Evolutionary conservation across 805 yeast genomes (phyloP), one percentile per base, ranked within the genome.

Genomic region (Tetrapisispora pingtungensis): DNA sequence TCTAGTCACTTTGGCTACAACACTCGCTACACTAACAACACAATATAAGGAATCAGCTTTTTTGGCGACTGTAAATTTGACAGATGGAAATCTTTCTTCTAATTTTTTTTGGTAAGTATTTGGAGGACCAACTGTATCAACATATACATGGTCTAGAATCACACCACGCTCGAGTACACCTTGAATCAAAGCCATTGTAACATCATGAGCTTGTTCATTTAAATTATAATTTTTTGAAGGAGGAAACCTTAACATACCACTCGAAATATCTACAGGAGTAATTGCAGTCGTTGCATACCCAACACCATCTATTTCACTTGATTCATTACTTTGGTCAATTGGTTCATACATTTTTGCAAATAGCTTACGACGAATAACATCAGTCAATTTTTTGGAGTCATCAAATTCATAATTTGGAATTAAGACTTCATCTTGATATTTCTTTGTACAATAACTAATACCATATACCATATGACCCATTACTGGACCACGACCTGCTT

Each of bases 401-500:
- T 90, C 96, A 66, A 93, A 93, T 14, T 88, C 96, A 51, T 77
- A 81, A 28, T 72, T 65, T 22, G 74, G 72, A 41, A 82, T 70
- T 17, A 71, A 58, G 1, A 64, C 57, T 27, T 70, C 73, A 50
- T 50, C 61, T 48, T 66, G 67, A 45, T 76, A 84, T 0, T 67
- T 61, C 40, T 73, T 70, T 12, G 80, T 64, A 49, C 95, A 81
- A 58, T 87, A 93, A 3, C 93, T 80, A 7, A 87, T 70, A 3
- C 95, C 95, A 58, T 93, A 93, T 1, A 93, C 98, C 98, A 93
- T 93, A 0, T 97, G 95, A 0, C 98, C 98, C 34, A 94, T 56
- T 0, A 94, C 97, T 0, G 99, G 99, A 0, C 99, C 99, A 52
- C 99, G 73, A 1, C 99, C 99, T 0, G 99, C 99, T 61, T 93